These are phyloP conservation scores for Allantophomopsis cytisporea DNA, from an alignment of 2,329 filamentous ascomycete genomes.

Conservation along the genomic window DNA sequence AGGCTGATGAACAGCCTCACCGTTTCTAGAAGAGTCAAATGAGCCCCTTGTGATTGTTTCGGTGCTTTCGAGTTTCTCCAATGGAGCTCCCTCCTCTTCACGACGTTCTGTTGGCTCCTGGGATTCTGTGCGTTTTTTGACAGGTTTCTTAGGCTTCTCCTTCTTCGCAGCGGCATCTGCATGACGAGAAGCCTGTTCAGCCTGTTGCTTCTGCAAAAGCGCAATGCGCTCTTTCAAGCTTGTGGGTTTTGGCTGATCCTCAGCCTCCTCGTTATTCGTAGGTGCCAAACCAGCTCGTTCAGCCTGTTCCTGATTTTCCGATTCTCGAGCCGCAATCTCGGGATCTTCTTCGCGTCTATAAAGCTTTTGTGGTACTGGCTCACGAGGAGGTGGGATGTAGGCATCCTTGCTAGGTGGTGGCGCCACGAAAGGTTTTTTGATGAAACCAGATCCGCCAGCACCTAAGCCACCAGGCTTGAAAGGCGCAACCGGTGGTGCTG, in stretches of 20 bases:
- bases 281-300: constrained; percentile 51
- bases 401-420: constrained; percentile 88
- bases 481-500: constrained; percentile 75
- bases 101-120: constrained; percentile 23
- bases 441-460: constrained; percentile 52
- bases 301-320: constrained; percentile 51
- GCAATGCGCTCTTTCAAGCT: constrained; percentile 94
- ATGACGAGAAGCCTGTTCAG: constrained; percentile 75
- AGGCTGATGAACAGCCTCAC: constrained; percentile 24
- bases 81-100: constrained; percentile 19
- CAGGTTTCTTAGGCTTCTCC: constrained; percentile 71
- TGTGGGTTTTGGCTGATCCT: constrained; percentile 81
- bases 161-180: constrained; percentile 69
- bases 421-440: constrained; percentile 95
- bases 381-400: constrained; percentile 66
- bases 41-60: constrained; percentile 35
- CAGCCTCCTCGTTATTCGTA: constrained; percentile 34
- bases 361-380: constrained; percentile 57
- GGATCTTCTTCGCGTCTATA: constrained; percentile 86
- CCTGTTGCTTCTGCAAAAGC: constrained; percentile 81
- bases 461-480: constrained; percentile 65
- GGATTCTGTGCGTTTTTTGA: constrained; percentile 50
- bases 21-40: constrained; percentile 28
- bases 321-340: constrained; percentile 49
- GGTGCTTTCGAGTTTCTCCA: constrained; percentile 33